Percentiles rank a stretch among this genome's conserved stretches.
Evolutionary conservation across 768 basidiomycete species (phyloP).

Genomic region (Phaeotremella skinneri): DNA sequence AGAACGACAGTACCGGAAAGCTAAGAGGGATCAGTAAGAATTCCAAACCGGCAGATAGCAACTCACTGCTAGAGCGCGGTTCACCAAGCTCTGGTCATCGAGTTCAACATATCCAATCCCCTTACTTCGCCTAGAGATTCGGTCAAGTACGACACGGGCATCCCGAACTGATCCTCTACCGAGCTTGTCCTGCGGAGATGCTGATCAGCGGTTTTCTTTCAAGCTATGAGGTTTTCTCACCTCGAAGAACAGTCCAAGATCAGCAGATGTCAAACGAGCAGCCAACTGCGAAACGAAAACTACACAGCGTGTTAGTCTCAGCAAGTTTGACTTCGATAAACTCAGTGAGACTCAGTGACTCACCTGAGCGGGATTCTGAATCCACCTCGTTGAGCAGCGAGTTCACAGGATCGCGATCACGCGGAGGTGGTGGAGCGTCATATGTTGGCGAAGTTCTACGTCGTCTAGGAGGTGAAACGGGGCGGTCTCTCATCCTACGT

Average conservation of each 20-base stretch:
- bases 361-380: conserved; percentile 83
- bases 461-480: conserved; percentile 30
- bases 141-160: conserved; percentile 91
- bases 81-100: conserved; percentile 81
- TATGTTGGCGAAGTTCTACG: conserved; percentile 31
- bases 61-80: conserved; percentile 69
- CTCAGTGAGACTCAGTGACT: not conserved
- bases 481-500: conserved; percentile 14
- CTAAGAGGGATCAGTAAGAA: conserved; percentile 19
- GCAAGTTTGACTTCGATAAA: not conserved
- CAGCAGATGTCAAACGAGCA: conserved; percentile 90
- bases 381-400: conserved; percentile 79
- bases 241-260: conserved; percentile 97
- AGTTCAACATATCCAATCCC: conserved; percentile 99
- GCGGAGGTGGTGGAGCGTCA: conserved; percentile 20
- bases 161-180: conserved; percentile 93
- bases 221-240: not conserved
- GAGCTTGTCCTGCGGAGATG: conserved; percentile 68
- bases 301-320: not conserved
- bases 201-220: not conserved
- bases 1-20: conserved; percentile 94
- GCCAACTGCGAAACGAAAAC: conserved; percentile 98
- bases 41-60: not conserved
- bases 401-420: conserved; percentile 22
- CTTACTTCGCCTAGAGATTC: conserved; percentile 93